Evolutionary conservation across 495 filamentous ascomycete species (phyloP).

Genomic region (Halenospora varia): DNA sequence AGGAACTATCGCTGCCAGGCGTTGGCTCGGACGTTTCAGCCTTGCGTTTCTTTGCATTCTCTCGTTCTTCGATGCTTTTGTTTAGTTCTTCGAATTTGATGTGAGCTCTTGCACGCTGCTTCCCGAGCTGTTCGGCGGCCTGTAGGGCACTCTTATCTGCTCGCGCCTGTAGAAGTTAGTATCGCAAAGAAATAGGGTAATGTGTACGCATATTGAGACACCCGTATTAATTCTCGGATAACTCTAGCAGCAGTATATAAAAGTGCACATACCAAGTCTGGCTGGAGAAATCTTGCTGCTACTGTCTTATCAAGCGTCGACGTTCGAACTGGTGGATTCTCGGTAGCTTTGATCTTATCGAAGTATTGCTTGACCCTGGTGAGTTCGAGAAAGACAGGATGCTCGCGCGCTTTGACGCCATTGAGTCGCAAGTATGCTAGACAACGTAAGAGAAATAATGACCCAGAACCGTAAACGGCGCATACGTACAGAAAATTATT

Average conservation of each 20-base stretch:
- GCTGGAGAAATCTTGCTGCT: constrained; percentile 73
- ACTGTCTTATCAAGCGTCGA: constrained; percentile 74
- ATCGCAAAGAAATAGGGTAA: background rate
- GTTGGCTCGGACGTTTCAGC: constrained; percentile 27
- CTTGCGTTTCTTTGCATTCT: constrained; percentile 28
- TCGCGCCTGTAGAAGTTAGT: constrained; percentile 43
- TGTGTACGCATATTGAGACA: too few species aligned
- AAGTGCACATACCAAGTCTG: constrained; percentile 60
- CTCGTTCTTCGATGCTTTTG: constrained; percentile 7
- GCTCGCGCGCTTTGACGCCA: constrained; percentile 73
- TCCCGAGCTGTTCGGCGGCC: constrained; percentile 47
- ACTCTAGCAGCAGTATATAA: too few species aligned
- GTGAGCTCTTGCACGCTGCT: constrained; percentile 46
- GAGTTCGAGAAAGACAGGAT: constrained; percentile 81
- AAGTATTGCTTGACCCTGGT: constrained; percentile 85
- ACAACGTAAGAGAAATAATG: constrained; percentile 25
- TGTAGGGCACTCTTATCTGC: constrained; percentile 59
- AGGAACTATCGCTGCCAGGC: constrained; percentile 18
- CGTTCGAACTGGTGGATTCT: constrained; percentile 48
- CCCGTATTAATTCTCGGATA: too few species aligned
- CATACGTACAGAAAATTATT: constrained; percentile 76
- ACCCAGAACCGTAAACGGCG: background rate
- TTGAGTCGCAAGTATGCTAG: constrained; percentile 76
- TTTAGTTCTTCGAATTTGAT: constrained; percentile 40
- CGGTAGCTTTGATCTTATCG: constrained; percentile 74